Evolutionary conservation across 768 basidiomycete species (phyloP), one percentile per base, ranked within the genome.

Genomic region (Cubamyces sp.): DNA sequence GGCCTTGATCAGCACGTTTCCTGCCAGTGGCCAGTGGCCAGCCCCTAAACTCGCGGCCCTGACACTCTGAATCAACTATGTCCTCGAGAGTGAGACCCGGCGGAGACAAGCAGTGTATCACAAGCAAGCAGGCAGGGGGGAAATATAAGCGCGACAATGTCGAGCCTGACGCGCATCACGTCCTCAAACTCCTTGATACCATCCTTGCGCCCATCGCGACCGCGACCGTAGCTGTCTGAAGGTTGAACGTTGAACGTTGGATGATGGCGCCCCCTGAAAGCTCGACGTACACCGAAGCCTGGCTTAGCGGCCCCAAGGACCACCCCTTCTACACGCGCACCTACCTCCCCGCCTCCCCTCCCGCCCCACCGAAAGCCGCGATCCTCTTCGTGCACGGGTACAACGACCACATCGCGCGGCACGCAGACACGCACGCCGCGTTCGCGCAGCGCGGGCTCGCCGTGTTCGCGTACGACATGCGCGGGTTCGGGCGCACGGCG

Each of bases 311-410:
- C 3, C 87, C 86, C 18, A 74, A 80, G 42, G 69, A 69, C 0
- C 86, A 85, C 23, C 77, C 80, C 25, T 87, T 91, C 74, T 91
- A 87, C 75, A 87, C 89, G 2, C 80, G 87, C 18, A 84, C 81
- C 1, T 91, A 90, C 71, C 62, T 34, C 34, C 34, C 64, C 16
- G 11, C 62, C 3, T 21, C 55, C 8, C 82, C 19, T 46, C 45
- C 5, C 0, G 59, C 74, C 15, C 65, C 73, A 0, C 68, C 78
- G 28, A 84, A 80, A 61, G 87, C 87, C 2, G 77, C 76, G 12
- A 64, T 91, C 37, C 80, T 92, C 66, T 89, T 87, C 67, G 69
- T 88, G 16, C 90, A 92, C 67, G 90, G 91, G 23, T 92, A 91
- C 68, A 82, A 79, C 30, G 89, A 91, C 64, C 89, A 91, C 67